Evolutionary conservation across 305 asterid genomes (phyloP).

Genomic region (Fraxinus floribunda): DNA sequence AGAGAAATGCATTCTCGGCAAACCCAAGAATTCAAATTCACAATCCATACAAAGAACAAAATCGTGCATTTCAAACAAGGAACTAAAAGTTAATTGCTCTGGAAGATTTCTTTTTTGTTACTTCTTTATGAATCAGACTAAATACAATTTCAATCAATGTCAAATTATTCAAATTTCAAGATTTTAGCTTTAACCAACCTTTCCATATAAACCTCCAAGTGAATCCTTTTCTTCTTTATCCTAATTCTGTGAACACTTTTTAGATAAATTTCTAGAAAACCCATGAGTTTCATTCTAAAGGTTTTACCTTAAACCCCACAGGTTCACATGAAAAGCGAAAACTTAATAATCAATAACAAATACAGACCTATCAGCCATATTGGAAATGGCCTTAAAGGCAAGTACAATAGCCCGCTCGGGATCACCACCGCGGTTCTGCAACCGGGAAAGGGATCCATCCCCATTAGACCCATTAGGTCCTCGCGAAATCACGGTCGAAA

Average conservation of each 20-base stretch:
- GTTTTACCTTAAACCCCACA: not conserved
- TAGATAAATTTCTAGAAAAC: not conserved
- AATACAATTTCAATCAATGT: not conserved
- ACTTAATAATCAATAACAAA: not conserved
- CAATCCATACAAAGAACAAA: not conserved
- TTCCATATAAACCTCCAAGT: not conserved
- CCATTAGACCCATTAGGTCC: conserved; percentile 37
- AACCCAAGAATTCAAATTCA: not conserved
- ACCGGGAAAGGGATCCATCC: conserved; percentile 36
- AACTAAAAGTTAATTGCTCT: not conserved
- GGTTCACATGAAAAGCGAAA: not conserved
- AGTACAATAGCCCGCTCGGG: conserved; percentile 38
- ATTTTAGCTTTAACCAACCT: not conserved
- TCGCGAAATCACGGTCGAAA: conserved; percentile 39
- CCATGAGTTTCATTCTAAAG: not conserved
- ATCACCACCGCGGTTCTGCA: conserved; percentile 50
- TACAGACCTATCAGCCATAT: conserved; percentile 11
- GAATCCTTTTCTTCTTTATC: not conserved
- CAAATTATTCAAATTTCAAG: not conserved
- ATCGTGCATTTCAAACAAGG: not conserved
- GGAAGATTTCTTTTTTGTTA: not conserved
- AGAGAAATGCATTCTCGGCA: not conserved
- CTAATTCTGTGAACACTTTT: not conserved
- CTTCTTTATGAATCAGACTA: not conserved
- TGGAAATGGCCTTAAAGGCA: conserved; percentile 6